Base-by-base conservation (phyloP, 345 rosid genomes). In the Citrus mangshanensis region DNA sequence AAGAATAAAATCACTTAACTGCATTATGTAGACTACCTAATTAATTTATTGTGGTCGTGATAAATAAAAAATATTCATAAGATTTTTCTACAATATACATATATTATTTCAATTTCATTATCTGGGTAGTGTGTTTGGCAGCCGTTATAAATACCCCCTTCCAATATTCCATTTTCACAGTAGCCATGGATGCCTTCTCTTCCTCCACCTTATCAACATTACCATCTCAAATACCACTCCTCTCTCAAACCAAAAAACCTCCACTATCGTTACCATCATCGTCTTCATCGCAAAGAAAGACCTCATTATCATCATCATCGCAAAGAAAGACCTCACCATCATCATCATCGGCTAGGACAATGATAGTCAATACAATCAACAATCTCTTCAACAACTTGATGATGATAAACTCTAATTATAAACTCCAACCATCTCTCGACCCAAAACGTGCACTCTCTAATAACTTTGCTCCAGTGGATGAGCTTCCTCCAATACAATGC, bases 401-500 rank as follows among this genome's bases (percentile, higher is more conserved):
- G 22, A 7, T 62, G 21, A 79, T 88, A 40, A 91, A 88, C 78
- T 89, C 93, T 28, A 93, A 42, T 10, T 42, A 9, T 42, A 42
- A 90, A 1, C 3, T 79, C n/a, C 75, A 78, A 61, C 72, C 84
- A 6, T 88, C 93, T 0, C 81, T 88, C 4, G 91, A 89, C 78
- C 95, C 93, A 1, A 78, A 82, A 35, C 67, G 80, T 61, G 88
- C 85, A 19, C 86, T 91, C 3, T 61, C 87, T 1, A 35, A 77
- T 32, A 88, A 91, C 87, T 88, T 89, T 59, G 85, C 91, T 38
- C 93, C 95, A 0, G 89, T 91, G 3, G 85, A 84, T 12, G 95
- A 88, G 78, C 89, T 89, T 10, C 93, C 87, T 12, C 91, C 95
- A 1, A 89, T 89, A 1, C 82, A 87, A 34, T 89, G 93, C 51